Base-by-base conservation (phyloP, 768 basidiomycete genomes). In the Serendipita sp. region DNA sequence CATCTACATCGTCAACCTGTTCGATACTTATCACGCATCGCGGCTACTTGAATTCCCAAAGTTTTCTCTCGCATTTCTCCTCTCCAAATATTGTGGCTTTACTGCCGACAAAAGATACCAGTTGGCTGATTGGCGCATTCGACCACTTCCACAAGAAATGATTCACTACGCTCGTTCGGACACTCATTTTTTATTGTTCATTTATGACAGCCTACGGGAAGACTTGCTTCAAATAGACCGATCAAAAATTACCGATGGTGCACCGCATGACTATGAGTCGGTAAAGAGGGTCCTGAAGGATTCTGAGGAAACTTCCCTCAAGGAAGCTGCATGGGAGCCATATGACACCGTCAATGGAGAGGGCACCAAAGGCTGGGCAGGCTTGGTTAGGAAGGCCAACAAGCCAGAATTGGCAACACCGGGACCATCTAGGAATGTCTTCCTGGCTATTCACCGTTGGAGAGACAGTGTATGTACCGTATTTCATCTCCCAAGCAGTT, bases 1-100 rank as follows among this genome's bases (percentile, higher is more conserved):
- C 66, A 71, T 98, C 5, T 98, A 91, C 74, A 78, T 98, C 63
- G 93, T 99, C 67, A 90, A 91, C 65, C 75, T 98, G n/a, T 98
- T 99, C 72, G 95, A 99, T 71, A 98, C 96, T 0, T 97, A 84
- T 73, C 92, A 98, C 69, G 95, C 94, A 1, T 92, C 94, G 0
- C 89, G 88, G 70, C 76, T 89, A 0, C 77, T 98, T 60, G 94
- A 88, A 11, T 88, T 91, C 69, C 86, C 88, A 0, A 81, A 85
- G 38, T 89, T 93, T 70, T 87, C 88, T 1, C 83, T 99, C 13
- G 89, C 90, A 0, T 81, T 84, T 47, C 79, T 98, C 11, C 80
- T 98, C 5, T 84, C 86, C 69, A 85, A 87, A 78, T 97, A 91
- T 71, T 94, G 91, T 70, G 85, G 91, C 70, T 93, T 92, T 69